Percentiles rank a stretch among this genome's conserved stretches.
phyloP scores from a whole-genome alignment of 306 rosid genomes.

The Lathyrus oleraceus region DNA sequence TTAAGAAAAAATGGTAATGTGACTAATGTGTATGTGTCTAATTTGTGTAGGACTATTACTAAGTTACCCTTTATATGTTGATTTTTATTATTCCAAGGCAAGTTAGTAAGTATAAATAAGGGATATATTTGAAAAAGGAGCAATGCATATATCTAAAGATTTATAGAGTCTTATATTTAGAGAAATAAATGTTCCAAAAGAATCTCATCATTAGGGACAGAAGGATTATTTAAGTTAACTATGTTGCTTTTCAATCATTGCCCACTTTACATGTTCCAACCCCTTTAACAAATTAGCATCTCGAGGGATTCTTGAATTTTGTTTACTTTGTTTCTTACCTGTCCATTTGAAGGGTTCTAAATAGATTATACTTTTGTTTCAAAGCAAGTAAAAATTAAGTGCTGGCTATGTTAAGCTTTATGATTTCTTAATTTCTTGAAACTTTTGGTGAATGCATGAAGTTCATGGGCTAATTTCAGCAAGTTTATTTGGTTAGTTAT shows the following conservation, averaged over 20 bases:
- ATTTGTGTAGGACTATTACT: no score
- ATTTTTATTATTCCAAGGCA: no score
- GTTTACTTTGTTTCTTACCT: constrained; percentile 15
- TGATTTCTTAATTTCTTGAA: constrained; percentile 4
- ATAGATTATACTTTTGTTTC: constrained; percentile 5
- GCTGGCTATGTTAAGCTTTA: constrained; percentile 21
- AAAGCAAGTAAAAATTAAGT: constrained; percentile 16
- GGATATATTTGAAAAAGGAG: no score
- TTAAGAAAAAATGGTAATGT: no score
- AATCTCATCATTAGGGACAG: no score
- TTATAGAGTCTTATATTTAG: no score
- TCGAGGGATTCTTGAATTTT: constrained; percentile 11
- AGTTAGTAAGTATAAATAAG: no score
- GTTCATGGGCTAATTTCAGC: constrained; percentile 25
- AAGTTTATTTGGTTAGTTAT: constrained; percentile 21
- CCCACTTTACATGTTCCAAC: neutral
- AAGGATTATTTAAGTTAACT: neutral
- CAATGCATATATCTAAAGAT: no score
- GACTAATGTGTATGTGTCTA: no score
- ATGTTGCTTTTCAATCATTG: neutral
- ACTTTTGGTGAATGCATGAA: constrained; percentile 5
- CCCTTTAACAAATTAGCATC: neutral
- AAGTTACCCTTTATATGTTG: no score
- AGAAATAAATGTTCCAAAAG: no score
- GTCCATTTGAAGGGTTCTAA: constrained; percentile 13